Base-by-base conservation (phyloP, 2,329 filamentous ascomycete species). In the Aspergillus alliaceus region DNA sequence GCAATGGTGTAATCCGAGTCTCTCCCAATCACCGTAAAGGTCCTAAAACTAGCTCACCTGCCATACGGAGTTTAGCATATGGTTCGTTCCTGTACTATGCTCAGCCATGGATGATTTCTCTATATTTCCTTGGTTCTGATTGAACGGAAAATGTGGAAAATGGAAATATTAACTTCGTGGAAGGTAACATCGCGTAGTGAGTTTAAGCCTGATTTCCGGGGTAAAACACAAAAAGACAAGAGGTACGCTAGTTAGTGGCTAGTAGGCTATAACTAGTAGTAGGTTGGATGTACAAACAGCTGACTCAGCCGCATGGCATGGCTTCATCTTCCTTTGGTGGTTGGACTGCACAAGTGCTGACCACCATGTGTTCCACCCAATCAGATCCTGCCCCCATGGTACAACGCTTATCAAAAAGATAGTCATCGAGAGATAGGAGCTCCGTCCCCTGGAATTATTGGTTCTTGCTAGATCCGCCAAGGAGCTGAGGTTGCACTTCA, bases 401-500 rank as follows among this genome's bases (percentile, higher is more conserved):
- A n/a, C n/a, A n/a, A n/a, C n/a, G n/a, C n/a, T n/a, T n/a, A n/a
- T n/a, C n/a, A n/a, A n/a, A n/a, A n/a, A n/a, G n/a, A n/a, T n/a
- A 31, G 29, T 31, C 29, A 6, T 6, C 6, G 31, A 34, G 31
- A 11, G 35, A 39, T 39, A 39, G 44, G n/a, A 27, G 42, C 42
- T 40, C 7, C 9, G 9, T 11, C 11, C 44, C 44, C 9, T 11
- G 12, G 24, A 18, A n/a, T 29, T 24, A 47, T 27, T 31, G 27
- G 24, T 11, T 6, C 20, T 24, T n/a, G n/a, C n/a, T n/a, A n/a
- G n/a, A n/a, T n/a, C n/a, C n/a, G 32, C 62, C 64, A 62, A 68
- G 69, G 58, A 57, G 51, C 6, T 56, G 57, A 57, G 59, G 66
- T 68, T 69, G 60, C 67, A 69, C 48, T 61, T 54, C 25, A 57